These are phyloP conservation scores for Neonectria coccinea DNA, from an alignment of 2,329 filamentous ascomycete species.

Conservation along the genomic window DNA sequence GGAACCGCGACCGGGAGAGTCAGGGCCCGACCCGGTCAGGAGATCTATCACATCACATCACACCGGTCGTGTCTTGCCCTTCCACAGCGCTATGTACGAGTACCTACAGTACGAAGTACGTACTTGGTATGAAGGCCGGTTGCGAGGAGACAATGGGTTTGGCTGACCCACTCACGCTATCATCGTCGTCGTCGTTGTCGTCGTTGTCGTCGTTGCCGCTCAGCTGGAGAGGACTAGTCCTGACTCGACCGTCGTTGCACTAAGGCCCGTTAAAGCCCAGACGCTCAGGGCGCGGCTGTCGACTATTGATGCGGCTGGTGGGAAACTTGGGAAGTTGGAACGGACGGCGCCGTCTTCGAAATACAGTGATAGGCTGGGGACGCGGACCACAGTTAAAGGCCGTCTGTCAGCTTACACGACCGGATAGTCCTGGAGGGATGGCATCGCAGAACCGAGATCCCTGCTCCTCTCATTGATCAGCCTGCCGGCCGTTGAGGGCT, in stretches of 20 bases:
- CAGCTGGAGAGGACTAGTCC: conserved; percentile 15
- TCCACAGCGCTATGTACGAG: neutral
- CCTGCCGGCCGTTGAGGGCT: conserved; percentile 13
- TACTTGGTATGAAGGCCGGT: conserved; percentile 4
- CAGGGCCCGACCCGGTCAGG: conserved; percentile 13
- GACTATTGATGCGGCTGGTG: conserved; percentile 24
- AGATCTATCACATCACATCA: conserved; percentile 20
- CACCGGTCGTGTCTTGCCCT: conserved; percentile 1
- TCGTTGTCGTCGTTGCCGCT: conserved; percentile 12
- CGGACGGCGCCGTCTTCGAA: conserved; percentile 7
- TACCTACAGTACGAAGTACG: neutral
- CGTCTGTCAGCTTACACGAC: neutral
- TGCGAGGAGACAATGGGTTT: neutral
- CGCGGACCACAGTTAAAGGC: conserved; percentile 9
- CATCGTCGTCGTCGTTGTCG: neutral
- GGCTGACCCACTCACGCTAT: neutral
- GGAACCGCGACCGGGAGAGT: conserved; percentile 8
- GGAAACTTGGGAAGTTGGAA: neutral
- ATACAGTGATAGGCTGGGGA: neutral
- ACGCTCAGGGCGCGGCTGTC: conserved; percentile 25
- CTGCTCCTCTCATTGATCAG: conserved; percentile 11
- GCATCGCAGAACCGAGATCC: conserved; percentile 15
- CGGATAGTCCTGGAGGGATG: neutral
- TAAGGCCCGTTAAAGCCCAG: conserved; percentile 19
- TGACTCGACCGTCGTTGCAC: conserved; percentile 16